Evolutionary conservation across 768 basidiomycete species (phyloP).

Genomic region (Suillus clintonianus): DNA sequence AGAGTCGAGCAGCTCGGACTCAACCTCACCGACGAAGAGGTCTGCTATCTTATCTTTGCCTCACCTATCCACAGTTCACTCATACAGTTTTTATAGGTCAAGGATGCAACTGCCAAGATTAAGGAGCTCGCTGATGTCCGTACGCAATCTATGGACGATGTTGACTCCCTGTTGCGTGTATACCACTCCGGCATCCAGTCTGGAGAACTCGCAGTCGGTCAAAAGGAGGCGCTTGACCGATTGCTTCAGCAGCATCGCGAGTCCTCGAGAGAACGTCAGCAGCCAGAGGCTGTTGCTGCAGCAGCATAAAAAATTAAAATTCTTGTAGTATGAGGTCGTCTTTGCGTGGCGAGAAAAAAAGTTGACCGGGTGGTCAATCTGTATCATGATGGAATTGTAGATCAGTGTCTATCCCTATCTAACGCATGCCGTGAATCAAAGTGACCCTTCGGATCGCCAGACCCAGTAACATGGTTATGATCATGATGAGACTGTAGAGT

Average conservation of each 20-base stretch:
- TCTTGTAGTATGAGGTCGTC: neutral
- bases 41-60: constrained; percentile 20
- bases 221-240: constrained; percentile 87
- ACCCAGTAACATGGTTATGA: neutral
- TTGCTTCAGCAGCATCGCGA: constrained; percentile 79
- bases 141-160: constrained; percentile 99
- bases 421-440: neutral
- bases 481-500: neutral
- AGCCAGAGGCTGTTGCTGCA: constrained; percentile 10
- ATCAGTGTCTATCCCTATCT: neutral
- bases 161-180: constrained; percentile 93
- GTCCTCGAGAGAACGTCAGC: constrained; percentile 5
- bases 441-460: neutral
- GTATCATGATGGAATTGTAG: neutral
- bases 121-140: constrained; percentile 99
- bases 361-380: neutral
- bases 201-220: constrained; percentile 92
- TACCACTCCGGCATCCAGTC: constrained; percentile 94
- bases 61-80: constrained; percentile 6
- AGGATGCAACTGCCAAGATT: constrained; percentile 98
- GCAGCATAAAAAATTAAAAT: neutral
- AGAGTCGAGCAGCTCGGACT: constrained; percentile 97
- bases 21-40: constrained; percentile 86
- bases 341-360: neutral
- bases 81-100: constrained; percentile 55